Evolutionary conservation across 179 eudicot genomes (phyloP), one percentile per base, ranked within the genome.

Genomic region (Beta corolliflora): DNA sequence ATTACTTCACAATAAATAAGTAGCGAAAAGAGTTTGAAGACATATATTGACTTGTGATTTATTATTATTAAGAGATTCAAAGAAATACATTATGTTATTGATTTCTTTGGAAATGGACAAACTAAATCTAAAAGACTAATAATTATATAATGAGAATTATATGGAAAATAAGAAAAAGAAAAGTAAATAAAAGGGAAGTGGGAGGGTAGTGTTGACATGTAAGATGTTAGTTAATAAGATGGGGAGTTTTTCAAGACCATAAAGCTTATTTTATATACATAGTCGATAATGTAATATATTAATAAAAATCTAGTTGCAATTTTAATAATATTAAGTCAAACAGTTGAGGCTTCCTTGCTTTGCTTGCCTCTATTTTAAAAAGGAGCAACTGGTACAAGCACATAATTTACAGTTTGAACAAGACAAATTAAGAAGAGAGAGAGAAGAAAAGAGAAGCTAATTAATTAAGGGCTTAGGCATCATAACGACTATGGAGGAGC

Each of bases 321-420:
- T 70, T 36, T 29, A 55, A 72, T 72, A 50, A 45, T 31, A 0
- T 23, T 50, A 72, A 80, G 82, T 80, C 77, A 80, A 80, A 80
- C 46, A 67, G 73, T 54, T 70, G 65, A 79, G 76, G 81, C 67
- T 23, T 36, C 48, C 76, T 70, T 70, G 44, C 82, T 29, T 72
- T 60, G 59, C 70, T 80, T 60, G 76, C 81, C 48, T 45, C 60
- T 72, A 48, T 72, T 59, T 80, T 71, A n/a, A 71, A 71, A 44
- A 78, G 63, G 63, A 72, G 23, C 58, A 52, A 73, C 36, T 6
- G 45, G 11, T 48, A 80, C 55, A 41, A 76, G 45, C 36, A 10
- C 77, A 79, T 41, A 79, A 9, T 59, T 46, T 4, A 1, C 54
- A 70, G 46, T 80, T 80, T 72, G 59, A 80, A 72, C 59, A 55